A percentile compares a stretch with the other conserved stretches of the same genome.
Evolutionary conservation across 2,329 filamentous ascomycete species (phyloP).

Genomic region (Pseudogymnoascus sp.): DNA sequence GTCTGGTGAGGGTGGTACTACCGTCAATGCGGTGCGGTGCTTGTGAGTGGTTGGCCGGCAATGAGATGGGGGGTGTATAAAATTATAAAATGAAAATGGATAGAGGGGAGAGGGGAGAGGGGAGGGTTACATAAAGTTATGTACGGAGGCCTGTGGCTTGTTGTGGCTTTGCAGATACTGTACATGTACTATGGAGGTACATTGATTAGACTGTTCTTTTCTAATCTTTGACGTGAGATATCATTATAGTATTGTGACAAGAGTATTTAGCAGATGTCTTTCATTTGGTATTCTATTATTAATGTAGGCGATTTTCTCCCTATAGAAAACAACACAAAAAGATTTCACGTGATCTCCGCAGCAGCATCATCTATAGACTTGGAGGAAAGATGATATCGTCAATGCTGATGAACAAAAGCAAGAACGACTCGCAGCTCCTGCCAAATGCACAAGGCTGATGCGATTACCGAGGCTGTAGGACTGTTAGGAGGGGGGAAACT

Average conservation of each 20-base stretch:
- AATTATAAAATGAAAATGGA: too few relatives aligned
- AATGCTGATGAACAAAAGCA: neutral
- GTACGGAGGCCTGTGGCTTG: too few relatives aligned
- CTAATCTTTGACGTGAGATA: neutral
- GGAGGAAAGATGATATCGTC: neutral
- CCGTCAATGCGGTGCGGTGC: neutral
- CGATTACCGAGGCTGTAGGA: neutral
- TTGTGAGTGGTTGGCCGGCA: neutral
- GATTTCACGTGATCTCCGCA: conserved; percentile 21
- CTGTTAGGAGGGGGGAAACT: neutral
- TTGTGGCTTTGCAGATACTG: too few relatives aligned
- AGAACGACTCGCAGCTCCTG: neutral
- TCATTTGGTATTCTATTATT: neutral
- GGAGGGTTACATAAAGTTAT: too few relatives aligned
- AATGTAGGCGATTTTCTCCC: neutral
- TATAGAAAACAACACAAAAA: neutral
- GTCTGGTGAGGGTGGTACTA: neutral
- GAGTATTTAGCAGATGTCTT: neutral
- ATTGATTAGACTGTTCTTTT: neutral
- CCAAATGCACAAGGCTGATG: neutral
- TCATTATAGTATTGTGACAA: neutral
- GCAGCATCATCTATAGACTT: conserved; percentile 29
- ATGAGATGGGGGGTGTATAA: neutral
- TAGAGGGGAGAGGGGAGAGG: too few relatives aligned
- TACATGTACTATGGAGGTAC: neutral